These are phyloP conservation scores for Gracilaria gracilis DNA, from an alignment of 23 red algal genomes.

Conservation along the genomic window DNA sequence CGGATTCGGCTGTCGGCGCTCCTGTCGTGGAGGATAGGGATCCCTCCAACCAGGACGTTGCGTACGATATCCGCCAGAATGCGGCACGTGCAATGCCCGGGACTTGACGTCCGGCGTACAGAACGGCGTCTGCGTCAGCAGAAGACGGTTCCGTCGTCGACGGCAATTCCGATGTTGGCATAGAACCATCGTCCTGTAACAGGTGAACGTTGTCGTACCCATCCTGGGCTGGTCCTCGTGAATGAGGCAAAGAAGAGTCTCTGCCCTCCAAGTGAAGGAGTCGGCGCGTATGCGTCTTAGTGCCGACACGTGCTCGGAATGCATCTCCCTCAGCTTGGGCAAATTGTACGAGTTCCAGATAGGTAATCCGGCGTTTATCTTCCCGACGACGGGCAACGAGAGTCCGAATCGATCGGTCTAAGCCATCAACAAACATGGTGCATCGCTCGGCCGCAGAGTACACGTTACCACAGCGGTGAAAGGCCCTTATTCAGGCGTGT, in stretches of 20 bases:
- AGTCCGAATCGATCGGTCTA: conserved; percentile 3
- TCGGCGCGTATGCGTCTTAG: neutral
- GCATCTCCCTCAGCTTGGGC: conserved; percentile 34
- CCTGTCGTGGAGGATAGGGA: neutral
- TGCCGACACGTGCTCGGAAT: neutral
- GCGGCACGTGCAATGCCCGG: conserved; percentile 5
- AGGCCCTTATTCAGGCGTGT: neutral
- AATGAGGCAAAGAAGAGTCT: neutral
- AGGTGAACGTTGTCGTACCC: neutral
- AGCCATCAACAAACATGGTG: conserved; percentile 21
- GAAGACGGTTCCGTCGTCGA: neutral
- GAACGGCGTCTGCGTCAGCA: neutral
- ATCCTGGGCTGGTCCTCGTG: neutral
- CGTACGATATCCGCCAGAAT: neutral
- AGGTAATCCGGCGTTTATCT: neutral
- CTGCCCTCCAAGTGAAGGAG: neutral
- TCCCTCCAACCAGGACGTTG: neutral
- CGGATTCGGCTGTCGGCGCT: neutral
- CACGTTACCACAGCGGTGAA: neutral
- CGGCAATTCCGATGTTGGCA: neutral
- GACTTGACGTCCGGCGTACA: neutral
- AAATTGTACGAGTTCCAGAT: neutral
- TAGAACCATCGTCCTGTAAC: neutral
- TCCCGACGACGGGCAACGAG: neutral
- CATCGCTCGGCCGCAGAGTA: neutral